Base-by-base conservation (phyloP, 1,139 yeast species). In the Yamadazyma trypodendri region DNA sequence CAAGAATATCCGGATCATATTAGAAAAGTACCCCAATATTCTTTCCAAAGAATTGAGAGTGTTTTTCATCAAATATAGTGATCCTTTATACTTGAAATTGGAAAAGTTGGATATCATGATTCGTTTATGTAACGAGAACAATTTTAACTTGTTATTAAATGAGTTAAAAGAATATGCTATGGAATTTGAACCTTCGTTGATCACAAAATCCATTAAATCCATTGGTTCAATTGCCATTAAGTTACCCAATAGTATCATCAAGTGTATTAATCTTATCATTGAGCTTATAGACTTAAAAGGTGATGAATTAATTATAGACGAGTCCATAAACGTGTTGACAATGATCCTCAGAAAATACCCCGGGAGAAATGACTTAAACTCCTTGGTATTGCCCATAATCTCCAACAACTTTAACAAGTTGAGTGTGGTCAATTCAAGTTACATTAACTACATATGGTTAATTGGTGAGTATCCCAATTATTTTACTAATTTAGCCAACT, bases 111-210 rank as follows among this genome's bases (percentile, higher is more conserved):
- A 92, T 57, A 86, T 92, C 39, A 74, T 94, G 77, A 85, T 89
- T 9, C 75, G 95, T 53, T 71, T 94, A 44, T 94, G 95, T 7
- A 82, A 79, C 49, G 79, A 78, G 31, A 63, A 71, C 35, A 94
- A 88, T 56, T 77, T 83, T 35, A 72, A 81, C 30, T 70, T 85
- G 46, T 68, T 92, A 34, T 65, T 92, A 42, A 79, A 90, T 12
- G 99, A 94, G 63, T 72, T 92, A 46, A 84, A 85, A 57, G 99
- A 94, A 61, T 84, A 94, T 58, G 82, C 97, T 4, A 82, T 87
- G 83, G 98, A 94, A 58, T 88, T 90, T 49, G 98, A 94, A 52
- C 81, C 87, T 36, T 90, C 90, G 43, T 83, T 94, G 56, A 96
- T 89, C 16, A 71, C 85, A 24, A 79, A 88, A 39, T 81, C 97